A percentile compares a stretch with the other conserved stretches of the same genome.
These are phyloP conservation scores for Metarhizium brunneum DNA, from an alignment of 2,329 filamentous ascomycete genomes.

Conservation along the genomic window DNA sequence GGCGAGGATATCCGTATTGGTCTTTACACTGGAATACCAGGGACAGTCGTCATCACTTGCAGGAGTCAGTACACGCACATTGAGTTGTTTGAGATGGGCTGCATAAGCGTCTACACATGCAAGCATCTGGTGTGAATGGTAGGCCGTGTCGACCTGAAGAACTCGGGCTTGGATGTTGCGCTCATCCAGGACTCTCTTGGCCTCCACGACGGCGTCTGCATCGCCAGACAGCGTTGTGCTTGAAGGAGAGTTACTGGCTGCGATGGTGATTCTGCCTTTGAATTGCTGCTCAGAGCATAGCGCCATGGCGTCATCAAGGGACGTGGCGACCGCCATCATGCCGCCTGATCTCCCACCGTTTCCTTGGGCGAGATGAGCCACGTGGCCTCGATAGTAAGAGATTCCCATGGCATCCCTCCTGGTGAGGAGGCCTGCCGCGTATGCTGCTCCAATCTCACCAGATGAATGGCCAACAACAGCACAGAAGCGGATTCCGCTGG, in stretches of 20 bases:
- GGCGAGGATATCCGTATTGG: too few species aligned
- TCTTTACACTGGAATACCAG: too few species aligned
- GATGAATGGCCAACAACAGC: constrained; percentile 29
- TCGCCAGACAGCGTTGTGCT: constrained; percentile 23
- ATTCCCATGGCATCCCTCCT: constrained; percentile 2
- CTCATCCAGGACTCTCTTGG: constrained; percentile 13
- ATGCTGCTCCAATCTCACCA: constrained; percentile 32
- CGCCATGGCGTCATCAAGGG: constrained; percentile 1
- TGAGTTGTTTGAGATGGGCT: too few species aligned
- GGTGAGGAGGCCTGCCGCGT: constrained; percentile 18
- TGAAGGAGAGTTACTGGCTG: constrained; percentile 14
- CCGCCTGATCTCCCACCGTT: neutral
- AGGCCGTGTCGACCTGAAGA: constrained; percentile 29
- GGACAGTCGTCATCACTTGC: neutral
- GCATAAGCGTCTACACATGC: constrained; percentile 9
- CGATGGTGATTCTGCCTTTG: constrained; percentile 14
- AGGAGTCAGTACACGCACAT: too few species aligned
- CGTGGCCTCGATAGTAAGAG: constrained; percentile 4
- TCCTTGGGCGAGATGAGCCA: neutral
- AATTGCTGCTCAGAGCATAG: constrained; percentile 10
- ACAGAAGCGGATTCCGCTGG: constrained; percentile 11
- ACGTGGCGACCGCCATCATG: constrained; percentile 15
- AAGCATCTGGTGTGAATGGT: constrained; percentile 31
- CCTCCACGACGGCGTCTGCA: constrained; percentile 15
- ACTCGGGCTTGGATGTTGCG: constrained; percentile 16